phyloP scores from a whole-genome alignment of 371 early-diverging fungal species.

The Neoconidiobolus thromboides region DNA sequence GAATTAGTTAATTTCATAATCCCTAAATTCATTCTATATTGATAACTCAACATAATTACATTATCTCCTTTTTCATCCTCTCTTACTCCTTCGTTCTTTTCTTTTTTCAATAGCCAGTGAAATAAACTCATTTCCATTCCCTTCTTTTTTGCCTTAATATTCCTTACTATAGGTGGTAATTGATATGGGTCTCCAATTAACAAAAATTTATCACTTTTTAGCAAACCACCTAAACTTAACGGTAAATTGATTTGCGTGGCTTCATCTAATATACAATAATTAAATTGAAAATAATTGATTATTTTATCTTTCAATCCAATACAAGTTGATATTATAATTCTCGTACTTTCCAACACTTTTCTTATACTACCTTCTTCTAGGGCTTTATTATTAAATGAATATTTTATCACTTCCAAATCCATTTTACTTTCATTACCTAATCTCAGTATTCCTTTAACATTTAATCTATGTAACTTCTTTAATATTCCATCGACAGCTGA shows the following conservation, averaged over 20 bases:
- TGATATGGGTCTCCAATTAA: constrained; percentile 98
- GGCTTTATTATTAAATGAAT: too few relatives aligned
- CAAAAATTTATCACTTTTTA: constrained; percentile 67
- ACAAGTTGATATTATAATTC: too few relatives aligned
- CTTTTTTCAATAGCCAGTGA: constrained; percentile 51
- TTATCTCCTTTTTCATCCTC: constrained; percentile 10
- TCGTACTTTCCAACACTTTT: too few relatives aligned
- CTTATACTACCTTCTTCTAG: too few relatives aligned
- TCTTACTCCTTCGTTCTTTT: constrained; percentile 34
- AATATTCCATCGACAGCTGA: constrained; percentile 89
- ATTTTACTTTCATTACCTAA: too few relatives aligned
- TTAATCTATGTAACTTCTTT: constrained; percentile 46
- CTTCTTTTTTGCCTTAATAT: constrained; percentile 22
- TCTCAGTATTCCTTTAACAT: too few relatives aligned
- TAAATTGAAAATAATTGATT: too few relatives aligned
- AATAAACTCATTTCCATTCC: constrained; percentile 53
- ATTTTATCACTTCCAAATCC: too few relatives aligned
- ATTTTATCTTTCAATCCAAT: too few relatives aligned
- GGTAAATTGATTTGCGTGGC: constrained; percentile 96
- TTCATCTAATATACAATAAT: constrained; percentile 23
- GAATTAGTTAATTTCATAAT: constrained; percentile 81
- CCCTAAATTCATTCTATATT: constrained; percentile 93
- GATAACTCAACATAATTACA: constrained; percentile 55
- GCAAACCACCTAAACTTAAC: constrained; percentile 78
- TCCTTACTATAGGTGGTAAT: constrained; percentile 80